These are phyloP conservation scores for Phytopythium vexans DNA, from an alignment of 352 stramenopile species.

Conservation along the genomic window DNA sequence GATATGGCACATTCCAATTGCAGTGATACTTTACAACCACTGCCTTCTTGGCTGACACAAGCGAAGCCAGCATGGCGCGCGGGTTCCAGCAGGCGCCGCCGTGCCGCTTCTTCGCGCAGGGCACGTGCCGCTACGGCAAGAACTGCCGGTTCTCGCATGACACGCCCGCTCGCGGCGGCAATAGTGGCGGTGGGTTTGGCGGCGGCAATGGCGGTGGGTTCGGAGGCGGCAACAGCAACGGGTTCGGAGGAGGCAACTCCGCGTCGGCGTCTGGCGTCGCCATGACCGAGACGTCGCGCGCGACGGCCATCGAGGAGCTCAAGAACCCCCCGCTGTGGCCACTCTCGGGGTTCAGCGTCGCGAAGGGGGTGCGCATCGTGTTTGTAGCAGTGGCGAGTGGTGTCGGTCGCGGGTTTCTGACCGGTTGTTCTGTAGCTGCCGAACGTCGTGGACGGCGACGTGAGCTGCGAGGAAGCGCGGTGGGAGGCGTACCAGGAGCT, in stretches of 20 bases:
- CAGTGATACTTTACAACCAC: too few species aligned
- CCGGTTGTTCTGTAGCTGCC: slow-evolving; percentile 27
- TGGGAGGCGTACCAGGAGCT: slow-evolving; percentile 63
- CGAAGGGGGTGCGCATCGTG: slow-evolving; percentile 47
- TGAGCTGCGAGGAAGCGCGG: slow-evolving; percentile 60
- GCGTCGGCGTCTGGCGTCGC: slow-evolving; percentile 7
- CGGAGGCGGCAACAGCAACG: slow-evolving; percentile 9
- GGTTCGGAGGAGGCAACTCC: slow-evolving; percentile 10
- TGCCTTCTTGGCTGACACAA: too few species aligned
- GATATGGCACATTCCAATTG: too few species aligned
- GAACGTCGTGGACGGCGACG: slow-evolving; percentile 52
- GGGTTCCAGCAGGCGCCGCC: slow-evolving; percentile 13
- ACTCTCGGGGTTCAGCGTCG: slow-evolving; percentile 60
- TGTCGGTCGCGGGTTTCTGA: too few species aligned
- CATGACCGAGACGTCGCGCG: slow-evolving; percentile 47
- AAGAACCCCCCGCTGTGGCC: slow-evolving; percentile 45
- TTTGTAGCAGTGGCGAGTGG: background rate
- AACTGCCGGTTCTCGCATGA: slow-evolving; percentile 68
- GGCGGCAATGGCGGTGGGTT: slow-evolving; percentile 13
- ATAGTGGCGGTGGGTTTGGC: slow-evolving; percentile 15
- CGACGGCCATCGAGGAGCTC: slow-evolving; percentile 58
- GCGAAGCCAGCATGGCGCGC: too few species aligned
- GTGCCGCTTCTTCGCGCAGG: slow-evolving; percentile 73
- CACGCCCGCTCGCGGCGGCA: slow-evolving; percentile 10
- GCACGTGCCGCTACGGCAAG: slow-evolving; percentile 66